Base-by-base conservation (phyloP, 23 red algal genomes). In the Chondrus crispus region DNA sequence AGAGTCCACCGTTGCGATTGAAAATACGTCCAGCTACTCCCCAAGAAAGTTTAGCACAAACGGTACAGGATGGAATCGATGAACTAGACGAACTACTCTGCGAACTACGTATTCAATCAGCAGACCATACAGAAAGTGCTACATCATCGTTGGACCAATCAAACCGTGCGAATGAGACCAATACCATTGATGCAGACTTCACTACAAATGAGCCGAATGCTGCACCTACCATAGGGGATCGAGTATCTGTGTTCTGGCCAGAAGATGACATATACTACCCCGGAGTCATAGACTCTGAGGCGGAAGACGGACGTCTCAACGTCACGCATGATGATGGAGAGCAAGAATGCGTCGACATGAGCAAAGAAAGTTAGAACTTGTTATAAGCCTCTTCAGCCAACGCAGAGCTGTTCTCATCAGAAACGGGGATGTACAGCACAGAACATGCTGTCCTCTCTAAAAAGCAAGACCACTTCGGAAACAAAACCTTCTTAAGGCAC, bases 61-160 rank as follows among this genome's bases (percentile, higher is more conserved):
- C 58, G 68, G 70, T 79, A 39, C 69, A 89, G 53, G 85, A 89
- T 42, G 73, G 62, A 16, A 50, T 89, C 42, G 53, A 82, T 1
- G 40, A 20, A 40, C 28, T 76, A 26, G 24, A 46, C 43, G 33
- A 39, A 32, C 26, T 32, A 32, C 26, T 66, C 1, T n/a, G n/a
- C n/a, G 60, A 66, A 1, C 0, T 32, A 66, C 60, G 60, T 66
- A 32, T 66, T 22, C 26, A 32, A 0, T 32, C 60, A 66, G 0
- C 26, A 66, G 60, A 66, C 35, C 0, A 32, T 22, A 66, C 60
- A 66, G 35, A 22, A 22, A 1, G 26, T 32, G 0, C 60, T 66
- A 32, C 26, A 66, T 32, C 26, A 32, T 32, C 26, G 60, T 32
- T 32, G 60, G 26, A 22, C 35, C 26, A 66, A 66, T 9, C 60